Evolutionary conservation across 148 eudicot genomes (phyloP), one percentile per base, ranked within the genome.

Genomic region (Amaranthus hypochondriacus): DNA sequence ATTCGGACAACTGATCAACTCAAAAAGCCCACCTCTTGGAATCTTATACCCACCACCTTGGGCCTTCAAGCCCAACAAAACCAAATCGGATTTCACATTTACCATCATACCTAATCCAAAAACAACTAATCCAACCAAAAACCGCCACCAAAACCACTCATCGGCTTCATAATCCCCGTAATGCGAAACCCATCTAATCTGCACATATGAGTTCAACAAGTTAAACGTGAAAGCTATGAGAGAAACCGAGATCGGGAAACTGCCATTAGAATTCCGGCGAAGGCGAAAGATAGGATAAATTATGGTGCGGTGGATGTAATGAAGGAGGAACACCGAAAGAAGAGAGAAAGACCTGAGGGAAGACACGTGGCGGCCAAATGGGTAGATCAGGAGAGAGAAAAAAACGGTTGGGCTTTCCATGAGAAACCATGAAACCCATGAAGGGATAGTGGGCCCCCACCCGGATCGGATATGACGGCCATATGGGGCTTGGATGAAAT

Each of bases 371-470:
- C 56, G 73, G 57, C 97, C 98, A 9, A 44, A 43, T 4, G 88
- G 86, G 83, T 85, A 89, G 82, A 94, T 81, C 76, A 86, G 71
- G 72, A 88, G 70, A 62, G 93, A 75, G 70, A 88, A 76, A 75
- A 80, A 81, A 21, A 94, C 55, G 52, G 96, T 81, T 74, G 98
- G 98, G 83, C 78, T 48, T 68, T 94, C 97, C 98, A 94, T 94
- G 56, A 94, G 82, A 68, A 87, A 80, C 98, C 98, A 94, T 55
- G 98, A 96, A 0, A 91, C 61, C 4, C 89, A 84, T 0, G 97
- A 85, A 0, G 89, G 84, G 48, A 94, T n/a, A 11, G 85, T 75
- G 15, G 98, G 90, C 9, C 97, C 97, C 97, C 97, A 94, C 0
- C 93, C 93, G 2, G 83, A 56, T 1, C 93, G 93, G 72, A 5